Percentiles rank a stretch among this genome's conserved stretches.
Conservation (phyloP, 352 stramenopile genomes). For the Peronospora tabacina region DNA sequence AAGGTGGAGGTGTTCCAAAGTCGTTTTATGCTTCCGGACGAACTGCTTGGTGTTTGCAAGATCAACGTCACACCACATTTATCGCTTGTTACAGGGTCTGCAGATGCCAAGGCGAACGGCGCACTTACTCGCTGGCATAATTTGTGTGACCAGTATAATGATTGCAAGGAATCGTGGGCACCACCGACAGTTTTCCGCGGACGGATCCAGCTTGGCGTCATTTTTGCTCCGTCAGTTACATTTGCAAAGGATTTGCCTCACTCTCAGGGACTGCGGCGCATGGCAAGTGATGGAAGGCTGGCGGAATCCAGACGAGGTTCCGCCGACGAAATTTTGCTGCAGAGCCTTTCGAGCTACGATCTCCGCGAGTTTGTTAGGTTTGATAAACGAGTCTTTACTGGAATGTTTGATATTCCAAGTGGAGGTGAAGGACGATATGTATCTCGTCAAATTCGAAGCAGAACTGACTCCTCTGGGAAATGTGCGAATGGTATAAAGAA, state of each 20-base stretch:
- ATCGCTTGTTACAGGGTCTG: slow-evolving; percentile 66
- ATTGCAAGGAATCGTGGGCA: slow-evolving; percentile 80
- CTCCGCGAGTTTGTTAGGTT: slow-evolving; percentile 47
- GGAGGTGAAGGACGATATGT: slow-evolving; percentile 24
- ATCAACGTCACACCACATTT: slow-evolving; percentile 84
- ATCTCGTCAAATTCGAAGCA: slow-evolving; percentile 25
- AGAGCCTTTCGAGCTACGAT: slow-evolving; percentile 51
- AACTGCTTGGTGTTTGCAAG: slow-evolving; percentile 73
- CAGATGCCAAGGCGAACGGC: slow-evolving; percentile 74
- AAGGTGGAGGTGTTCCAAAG: slow-evolving; percentile 81
- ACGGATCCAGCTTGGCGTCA: slow-evolving; percentile 67
- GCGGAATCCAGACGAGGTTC: slow-evolving; percentile 25
- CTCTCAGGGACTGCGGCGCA: slow-evolving; percentile 34
- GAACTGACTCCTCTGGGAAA: slow-evolving; percentile 19
- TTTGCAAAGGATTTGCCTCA: slow-evolving; percentile 45
- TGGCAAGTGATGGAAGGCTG: slow-evolving; percentile 30
- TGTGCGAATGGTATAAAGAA: slow-evolving; percentile 5
- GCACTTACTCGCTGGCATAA: slow-evolving; percentile 78
- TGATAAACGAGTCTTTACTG: slow-evolving; percentile 28
- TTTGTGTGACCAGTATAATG: slow-evolving; percentile 82
- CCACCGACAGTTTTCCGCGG: slow-evolving; percentile 75
- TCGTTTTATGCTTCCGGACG: slow-evolving; percentile 74
- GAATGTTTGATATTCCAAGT: slow-evolving; percentile 20
- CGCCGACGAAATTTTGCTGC: slow-evolving; percentile 42
- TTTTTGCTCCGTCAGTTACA: slow-evolving; percentile 63